These are phyloP conservation scores for Vanilla planifolia DNA, from an alignment of 106 monocot species.

Conservation along the genomic window DNA sequence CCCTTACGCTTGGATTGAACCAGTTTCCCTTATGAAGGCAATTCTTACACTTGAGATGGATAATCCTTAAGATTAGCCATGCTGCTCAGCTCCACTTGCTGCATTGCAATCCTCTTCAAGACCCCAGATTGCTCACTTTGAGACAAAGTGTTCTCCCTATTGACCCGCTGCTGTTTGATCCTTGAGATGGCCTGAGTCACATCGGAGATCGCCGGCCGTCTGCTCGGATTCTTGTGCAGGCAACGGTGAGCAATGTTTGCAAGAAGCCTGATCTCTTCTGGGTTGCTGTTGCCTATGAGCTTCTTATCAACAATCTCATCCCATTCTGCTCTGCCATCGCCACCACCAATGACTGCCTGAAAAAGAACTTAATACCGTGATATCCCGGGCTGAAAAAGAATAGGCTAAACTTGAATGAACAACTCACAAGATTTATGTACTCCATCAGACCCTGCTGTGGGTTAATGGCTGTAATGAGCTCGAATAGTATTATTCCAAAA, in stretches of 20 bases:
- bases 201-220: conserved; percentile 67
- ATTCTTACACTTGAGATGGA: conserved; percentile 6
- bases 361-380: not conserved
- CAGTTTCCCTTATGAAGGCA: no score
- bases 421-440: conserved; percentile 92
- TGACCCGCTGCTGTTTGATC: conserved; percentile 23
- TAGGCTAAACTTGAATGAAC: not conserved
- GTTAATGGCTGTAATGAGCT: conserved; percentile 88
- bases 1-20: no score
- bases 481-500: conserved; percentile 94
- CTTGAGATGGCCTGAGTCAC: conserved; percentile 59
- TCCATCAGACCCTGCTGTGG: conserved; percentile 95
- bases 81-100: conserved; percentile 58
- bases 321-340: conserved; percentile 71
- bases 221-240: conserved; percentile 61
- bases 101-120: conserved; percentile 48
- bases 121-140: conserved; percentile 19
- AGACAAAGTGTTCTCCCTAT: conserved; percentile 19
- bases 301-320: conserved; percentile 83
- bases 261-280: conserved; percentile 42
- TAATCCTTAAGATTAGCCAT: conserved; percentile 34
- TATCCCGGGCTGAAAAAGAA: not conserved
- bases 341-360: conserved; percentile 66
- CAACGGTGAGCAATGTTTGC: conserved; percentile 71
- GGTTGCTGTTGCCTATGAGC: conserved; percentile 40